Conservation (phyloP, 139 green algal species). For the Chlamydomonas schloesseri region DNA sequence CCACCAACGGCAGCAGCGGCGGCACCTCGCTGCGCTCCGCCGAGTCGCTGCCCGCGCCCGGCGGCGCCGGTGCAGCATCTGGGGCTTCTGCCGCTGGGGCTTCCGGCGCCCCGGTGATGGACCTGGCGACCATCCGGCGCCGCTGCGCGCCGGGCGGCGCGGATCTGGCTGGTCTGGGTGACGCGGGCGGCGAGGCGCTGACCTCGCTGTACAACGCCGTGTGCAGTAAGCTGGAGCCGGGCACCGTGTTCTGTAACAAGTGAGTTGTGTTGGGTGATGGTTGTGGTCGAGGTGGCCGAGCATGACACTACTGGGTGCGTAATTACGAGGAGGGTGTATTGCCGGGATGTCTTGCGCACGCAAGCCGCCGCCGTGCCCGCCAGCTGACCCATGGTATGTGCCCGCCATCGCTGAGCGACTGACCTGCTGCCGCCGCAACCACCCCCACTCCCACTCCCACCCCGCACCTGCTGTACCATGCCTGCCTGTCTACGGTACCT, state of each 20-base stretch:
- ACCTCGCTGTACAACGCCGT: conserved; percentile 4
- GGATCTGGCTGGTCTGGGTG: neutral
- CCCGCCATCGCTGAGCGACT: too few relatives aligned
- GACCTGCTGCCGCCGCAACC: too few relatives aligned
- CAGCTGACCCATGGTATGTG: too few relatives aligned
- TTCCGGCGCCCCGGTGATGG: neutral
- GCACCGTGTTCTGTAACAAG: conserved; percentile 26
- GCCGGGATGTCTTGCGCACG: too few relatives aligned
- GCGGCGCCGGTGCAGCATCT: neutral
- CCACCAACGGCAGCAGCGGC: neutral
- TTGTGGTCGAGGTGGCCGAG: too few relatives aligned
- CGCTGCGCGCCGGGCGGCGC: neutral
- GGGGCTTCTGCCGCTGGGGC: neutral
- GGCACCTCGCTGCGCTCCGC: neutral
- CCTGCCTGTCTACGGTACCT: too few relatives aligned
- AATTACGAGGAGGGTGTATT: too few relatives aligned
- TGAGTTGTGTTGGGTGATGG: too few relatives aligned
- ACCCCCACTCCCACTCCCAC: too few relatives aligned
- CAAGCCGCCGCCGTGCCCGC: too few relatives aligned
- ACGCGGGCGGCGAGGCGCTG: conserved; percentile 11
- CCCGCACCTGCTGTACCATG: too few relatives aligned
- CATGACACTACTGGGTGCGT: too few relatives aligned
- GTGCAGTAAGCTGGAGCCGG: conserved; percentile 28
- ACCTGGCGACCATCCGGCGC: conserved; percentile 7
- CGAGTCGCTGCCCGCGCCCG: neutral